phyloP scores from a whole-genome alignment of 352 stramenopile species.

The Globisporangium uncinulatum region DNA sequence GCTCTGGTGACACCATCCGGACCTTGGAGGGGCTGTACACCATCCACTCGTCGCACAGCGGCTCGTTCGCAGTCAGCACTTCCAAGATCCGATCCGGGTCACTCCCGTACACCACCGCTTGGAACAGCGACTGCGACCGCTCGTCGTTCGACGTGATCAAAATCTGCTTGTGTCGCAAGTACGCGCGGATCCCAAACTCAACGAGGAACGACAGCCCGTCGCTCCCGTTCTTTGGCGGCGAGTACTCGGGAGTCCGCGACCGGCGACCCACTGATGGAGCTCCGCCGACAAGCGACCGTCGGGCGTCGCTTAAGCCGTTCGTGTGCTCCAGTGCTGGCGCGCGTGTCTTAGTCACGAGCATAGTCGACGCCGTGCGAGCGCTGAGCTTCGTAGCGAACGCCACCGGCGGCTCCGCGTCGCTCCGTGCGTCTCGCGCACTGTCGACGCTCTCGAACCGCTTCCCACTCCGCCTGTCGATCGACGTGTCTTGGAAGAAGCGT shows the following conservation, averaged over 20 bases:
- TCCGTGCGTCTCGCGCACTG: not conserved
- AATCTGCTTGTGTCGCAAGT: constrained; percentile 32
- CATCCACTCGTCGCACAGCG: constrained; percentile 39
- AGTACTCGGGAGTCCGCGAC: constrained; percentile 8
- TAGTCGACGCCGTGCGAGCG: not conserved
- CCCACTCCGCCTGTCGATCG: not conserved
- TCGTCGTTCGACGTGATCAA: constrained; percentile 21
- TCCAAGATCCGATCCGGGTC: constrained; percentile 37
- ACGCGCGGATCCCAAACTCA: constrained; percentile 33
- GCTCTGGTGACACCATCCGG: not conserved
- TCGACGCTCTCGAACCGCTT: not conserved
- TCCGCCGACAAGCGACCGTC: not conserved
- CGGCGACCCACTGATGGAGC: not conserved
- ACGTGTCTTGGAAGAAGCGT: not conserved
- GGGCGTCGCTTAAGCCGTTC: not conserved
- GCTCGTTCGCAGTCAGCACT: constrained; percentile 29
- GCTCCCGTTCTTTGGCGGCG: constrained; percentile 1
- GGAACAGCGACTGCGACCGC: constrained; percentile 28
- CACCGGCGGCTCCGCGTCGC: not conserved
- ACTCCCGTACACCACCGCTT: constrained; percentile 28
- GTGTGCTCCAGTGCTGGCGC: not conserved
- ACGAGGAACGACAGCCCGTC: constrained; percentile 24
- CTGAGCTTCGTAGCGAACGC: not conserved
- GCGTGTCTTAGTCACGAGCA: not conserved
- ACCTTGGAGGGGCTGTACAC: constrained; percentile 17